Conservation (phyloP, 345 rosid genomes). For the Eucalyptus caleyi region DNA sequence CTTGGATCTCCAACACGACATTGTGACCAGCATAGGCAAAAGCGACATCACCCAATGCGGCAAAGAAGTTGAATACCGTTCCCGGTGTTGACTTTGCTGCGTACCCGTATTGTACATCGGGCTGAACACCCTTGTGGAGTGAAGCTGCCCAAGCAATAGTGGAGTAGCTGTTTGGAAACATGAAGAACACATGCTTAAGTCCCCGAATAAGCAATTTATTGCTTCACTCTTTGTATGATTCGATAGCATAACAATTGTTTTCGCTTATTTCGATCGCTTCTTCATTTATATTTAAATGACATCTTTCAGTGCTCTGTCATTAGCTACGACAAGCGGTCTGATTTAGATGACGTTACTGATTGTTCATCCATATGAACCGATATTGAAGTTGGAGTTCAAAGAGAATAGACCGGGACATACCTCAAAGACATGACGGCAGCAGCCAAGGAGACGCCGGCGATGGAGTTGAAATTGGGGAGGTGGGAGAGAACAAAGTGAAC, state of each 20-base stretch:
- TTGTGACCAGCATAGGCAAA: slow-evolving; percentile 80
- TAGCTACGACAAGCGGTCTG: not conserved
- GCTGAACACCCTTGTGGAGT: slow-evolving; percentile 30
- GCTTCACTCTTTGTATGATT: not conserved
- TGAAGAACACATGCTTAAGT: not conserved
- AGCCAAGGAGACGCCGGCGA: slow-evolving; percentile 58
- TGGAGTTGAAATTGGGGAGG: slow-evolving; percentile 80
- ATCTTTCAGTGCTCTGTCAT: not conserved
- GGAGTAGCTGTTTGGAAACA: slow-evolving; percentile 37
- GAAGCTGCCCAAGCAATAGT: slow-evolving; percentile 75
- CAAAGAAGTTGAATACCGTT: slow-evolving; percentile 46
- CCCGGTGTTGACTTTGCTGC: slow-evolving; percentile 19
- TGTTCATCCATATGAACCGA: not conserved
- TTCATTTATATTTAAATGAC: not conserved
- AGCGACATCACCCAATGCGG: slow-evolving; percentile 55
- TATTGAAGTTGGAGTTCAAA: not conserved
- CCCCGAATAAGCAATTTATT: not conserved
- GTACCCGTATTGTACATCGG: slow-evolving; percentile 41
- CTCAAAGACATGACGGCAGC: slow-evolving; percentile 85
- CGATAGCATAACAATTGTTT: not conserved
- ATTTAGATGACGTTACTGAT: not conserved
- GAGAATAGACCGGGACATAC: not conserved
- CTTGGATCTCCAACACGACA: slow-evolving; percentile 74
- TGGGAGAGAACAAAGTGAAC: slow-evolving; percentile 63
- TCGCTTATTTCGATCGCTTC: not conserved